These are phyloP conservation scores for Pleurotus citrinopileatus DNA, from an alignment of 768 basidiomycete species.

Conservation along the genomic window DNA sequence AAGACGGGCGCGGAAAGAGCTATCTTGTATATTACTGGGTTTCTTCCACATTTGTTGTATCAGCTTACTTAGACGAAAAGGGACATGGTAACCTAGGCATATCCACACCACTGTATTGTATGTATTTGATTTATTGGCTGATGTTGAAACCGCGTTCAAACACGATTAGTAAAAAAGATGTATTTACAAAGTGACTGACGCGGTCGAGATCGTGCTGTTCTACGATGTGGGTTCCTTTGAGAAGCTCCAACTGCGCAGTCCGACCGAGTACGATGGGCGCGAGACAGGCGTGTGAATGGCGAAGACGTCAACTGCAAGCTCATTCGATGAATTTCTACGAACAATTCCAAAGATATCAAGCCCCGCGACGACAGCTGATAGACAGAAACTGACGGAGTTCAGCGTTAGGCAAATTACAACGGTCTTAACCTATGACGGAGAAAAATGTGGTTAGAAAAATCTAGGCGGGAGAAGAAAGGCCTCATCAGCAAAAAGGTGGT, in stretches of 20 bases:
- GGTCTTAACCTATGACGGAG: not conserved
- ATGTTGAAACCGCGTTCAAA: not conserved
- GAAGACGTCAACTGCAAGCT: not conserved
- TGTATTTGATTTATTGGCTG: not conserved
- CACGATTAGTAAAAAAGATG: not conserved
- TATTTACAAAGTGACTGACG: not conserved
- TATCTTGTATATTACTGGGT: not conserved
- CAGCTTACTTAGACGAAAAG: not conserved
- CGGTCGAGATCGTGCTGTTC: too few species aligned
- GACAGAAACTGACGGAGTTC: not conserved
- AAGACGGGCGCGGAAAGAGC: not conserved
- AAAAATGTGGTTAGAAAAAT: too few species aligned
- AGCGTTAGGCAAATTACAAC: too few species aligned
- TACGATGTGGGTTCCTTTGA: not conserved
- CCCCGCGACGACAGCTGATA: not conserved
- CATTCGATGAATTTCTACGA: too few species aligned
- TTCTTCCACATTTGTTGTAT: not conserved
- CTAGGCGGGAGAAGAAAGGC: not conserved
- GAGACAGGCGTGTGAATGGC: not conserved
- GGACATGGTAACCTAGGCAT: not conserved
- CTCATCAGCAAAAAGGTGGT: slow-evolving; percentile 6
- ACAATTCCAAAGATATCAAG: not conserved
- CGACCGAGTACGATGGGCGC: slow-evolving; percentile 1
- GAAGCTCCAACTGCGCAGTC: not conserved
- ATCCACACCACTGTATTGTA: not conserved